A percentile compares a stretch with the other conserved stretches of the same genome.
Evolutionary conservation across 1,284 basidiomycete genomes (phyloP).

Genomic region (Trichosporon faecale): DNA sequence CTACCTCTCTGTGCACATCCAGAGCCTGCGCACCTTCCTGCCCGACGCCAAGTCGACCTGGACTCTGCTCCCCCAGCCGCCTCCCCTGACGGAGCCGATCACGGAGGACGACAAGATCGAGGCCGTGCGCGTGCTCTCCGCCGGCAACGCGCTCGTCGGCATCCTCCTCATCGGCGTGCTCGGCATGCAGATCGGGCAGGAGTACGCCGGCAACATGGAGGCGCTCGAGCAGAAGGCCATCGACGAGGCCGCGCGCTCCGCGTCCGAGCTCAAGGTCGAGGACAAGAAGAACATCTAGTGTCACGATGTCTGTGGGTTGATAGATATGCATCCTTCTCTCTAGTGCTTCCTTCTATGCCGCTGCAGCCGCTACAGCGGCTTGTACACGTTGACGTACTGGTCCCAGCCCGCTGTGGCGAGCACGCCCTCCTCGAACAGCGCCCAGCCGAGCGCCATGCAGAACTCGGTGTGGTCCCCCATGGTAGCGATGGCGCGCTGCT

Average conservation of each 20-base stretch:
- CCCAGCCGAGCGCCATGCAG: conserved; percentile 85
- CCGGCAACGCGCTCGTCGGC: conserved; percentile 77
- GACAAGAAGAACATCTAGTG: conserved; percentile 40
- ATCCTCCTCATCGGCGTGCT: conserved; percentile 57
- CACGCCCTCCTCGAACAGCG: conserved; percentile 72
- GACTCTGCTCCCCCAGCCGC: conserved; percentile 49
- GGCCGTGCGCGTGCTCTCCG: conserved; percentile 72
- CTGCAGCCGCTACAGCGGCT: conserved; percentile 9
- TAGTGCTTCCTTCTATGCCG: background rate
- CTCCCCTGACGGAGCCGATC: conserved; percentile 59
- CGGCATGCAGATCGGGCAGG: conserved; percentile 69
- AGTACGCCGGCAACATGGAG: conserved; percentile 71
- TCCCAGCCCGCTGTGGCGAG: conserved; percentile 91
- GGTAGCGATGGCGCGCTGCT: conserved; percentile 58
- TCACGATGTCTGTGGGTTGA: background rate
- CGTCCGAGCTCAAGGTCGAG: conserved; percentile 25
- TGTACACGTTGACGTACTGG: conserved; percentile 71
- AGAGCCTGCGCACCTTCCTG: conserved; percentile 63
- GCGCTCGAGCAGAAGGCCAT: conserved; percentile 59
- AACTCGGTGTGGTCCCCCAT: conserved; percentile 88
- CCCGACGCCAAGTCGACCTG: conserved; percentile 25
- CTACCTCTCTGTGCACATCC: conserved; percentile 75
- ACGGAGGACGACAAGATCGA: conserved; percentile 66
- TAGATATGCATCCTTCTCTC: conserved; percentile 7
- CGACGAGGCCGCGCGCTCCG: conserved; percentile 41